These are phyloP conservation scores for Cryptococcus maquisensis DNA, from an alignment of 1,284 basidiomycete species.

Conservation along the genomic window DNA sequence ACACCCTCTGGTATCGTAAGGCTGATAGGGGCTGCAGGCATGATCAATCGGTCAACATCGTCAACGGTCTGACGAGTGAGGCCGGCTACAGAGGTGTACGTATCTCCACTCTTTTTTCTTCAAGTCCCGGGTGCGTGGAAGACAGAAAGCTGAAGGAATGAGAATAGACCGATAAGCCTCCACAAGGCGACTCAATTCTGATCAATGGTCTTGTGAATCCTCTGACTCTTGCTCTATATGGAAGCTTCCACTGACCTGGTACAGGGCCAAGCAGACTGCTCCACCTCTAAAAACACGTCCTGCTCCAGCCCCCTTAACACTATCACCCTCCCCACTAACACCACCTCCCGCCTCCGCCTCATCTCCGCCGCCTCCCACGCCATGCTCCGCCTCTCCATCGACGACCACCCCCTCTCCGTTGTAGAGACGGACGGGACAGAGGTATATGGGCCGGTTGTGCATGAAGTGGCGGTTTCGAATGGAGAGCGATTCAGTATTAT, in stretches of 20 bases:
- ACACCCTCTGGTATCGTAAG: background rate
- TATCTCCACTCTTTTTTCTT: too few species aligned
- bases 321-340: constrained; percentile 14
- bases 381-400: constrained; percentile 19
- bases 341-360: constrained; percentile 21
- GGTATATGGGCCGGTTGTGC: constrained; percentile 16
- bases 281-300: background rate
- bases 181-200: constrained; percentile 22
- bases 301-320: constrained; percentile 2
- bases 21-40: constrained; percentile 13
- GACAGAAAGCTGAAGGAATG: background rate
- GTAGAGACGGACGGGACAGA: constrained; percentile 33
- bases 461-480: constrained; percentile 20
- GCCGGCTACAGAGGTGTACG: constrained; percentile 18
- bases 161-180: constrained; percentile 9
- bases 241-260: background rate
- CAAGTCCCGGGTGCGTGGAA: background rate
- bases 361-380: constrained; percentile 25
- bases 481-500: constrained; percentile 40
- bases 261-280: constrained; percentile 6
- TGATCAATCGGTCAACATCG: constrained; percentile 17
- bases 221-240: background rate
- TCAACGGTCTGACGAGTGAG: constrained; percentile 6
- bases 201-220: constrained; percentile 30
- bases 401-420: constrained; percentile 24